Evolutionary conservation across 768 basidiomycete species (phyloP).

Genomic region (Macrocybe gigantea): DNA sequence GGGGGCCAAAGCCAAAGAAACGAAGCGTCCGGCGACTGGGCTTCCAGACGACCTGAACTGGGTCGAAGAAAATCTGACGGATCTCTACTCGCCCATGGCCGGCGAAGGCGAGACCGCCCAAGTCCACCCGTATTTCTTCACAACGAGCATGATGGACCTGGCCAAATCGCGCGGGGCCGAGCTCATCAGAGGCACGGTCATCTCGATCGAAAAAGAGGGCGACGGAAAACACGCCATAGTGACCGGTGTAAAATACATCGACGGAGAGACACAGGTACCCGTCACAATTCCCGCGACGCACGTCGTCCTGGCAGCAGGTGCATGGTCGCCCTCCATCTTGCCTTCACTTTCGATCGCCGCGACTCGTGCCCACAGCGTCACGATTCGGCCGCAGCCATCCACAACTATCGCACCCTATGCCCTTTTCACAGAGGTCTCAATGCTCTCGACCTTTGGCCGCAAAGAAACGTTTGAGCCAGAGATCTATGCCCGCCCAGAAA

Average conservation of each 20-base stretch:
- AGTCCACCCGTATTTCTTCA: constrained; percentile 73
- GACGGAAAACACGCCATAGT: constrained; percentile 25
- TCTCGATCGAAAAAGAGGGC: constrained; percentile 30
- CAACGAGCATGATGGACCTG: constrained; percentile 63
- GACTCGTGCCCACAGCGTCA: constrained; percentile 70
- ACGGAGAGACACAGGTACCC: constrained; percentile 16
- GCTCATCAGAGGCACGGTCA: constrained; percentile 41
- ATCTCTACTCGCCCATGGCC: constrained; percentile 58
- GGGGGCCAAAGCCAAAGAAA: constrained; percentile 15
- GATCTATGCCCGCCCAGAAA: constrained; percentile 66
- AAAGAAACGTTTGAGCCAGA: constrained; percentile 44
- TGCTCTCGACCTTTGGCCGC: constrained; percentile 11
- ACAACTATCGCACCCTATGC: constrained; percentile 64
- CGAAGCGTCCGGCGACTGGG: constrained; percentile 21
- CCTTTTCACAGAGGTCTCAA: constrained; percentile 72
- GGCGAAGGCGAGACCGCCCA: constrained; percentile 58
- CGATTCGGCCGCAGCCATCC: constrained; percentile 42
- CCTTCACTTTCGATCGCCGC: constrained; percentile 51
- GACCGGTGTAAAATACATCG: constrained; percentile 42
- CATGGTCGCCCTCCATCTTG: constrained; percentile 71
- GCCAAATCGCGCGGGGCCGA: constrained; percentile 49
- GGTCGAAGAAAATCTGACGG: constrained; percentile 54
- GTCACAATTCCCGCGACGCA: constrained; percentile 52
- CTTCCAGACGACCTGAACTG: constrained; percentile 49
- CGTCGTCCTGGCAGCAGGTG: constrained; percentile 77